Conservation (phyloP, 345 rosid genomes). For the Eucalyptus grandis region DNA sequence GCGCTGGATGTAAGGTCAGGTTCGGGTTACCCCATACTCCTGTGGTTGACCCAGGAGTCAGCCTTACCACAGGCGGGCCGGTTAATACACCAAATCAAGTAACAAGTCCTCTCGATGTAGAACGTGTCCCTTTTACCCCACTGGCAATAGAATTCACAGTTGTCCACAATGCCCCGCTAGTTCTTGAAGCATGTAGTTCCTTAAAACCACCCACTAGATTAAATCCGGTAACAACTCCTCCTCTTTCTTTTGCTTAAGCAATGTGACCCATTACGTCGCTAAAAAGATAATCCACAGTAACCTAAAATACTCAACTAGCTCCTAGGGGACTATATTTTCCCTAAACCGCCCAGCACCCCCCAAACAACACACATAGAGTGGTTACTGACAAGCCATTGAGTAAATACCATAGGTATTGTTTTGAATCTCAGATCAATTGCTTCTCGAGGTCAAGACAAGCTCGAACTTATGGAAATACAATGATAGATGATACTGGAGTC, state of each 20-base stretch:
- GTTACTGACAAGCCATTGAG: not conserved
- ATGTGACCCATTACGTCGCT: not conserved
- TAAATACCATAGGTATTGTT: too few relatives aligned
- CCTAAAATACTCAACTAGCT: not conserved
- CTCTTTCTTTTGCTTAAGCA: not conserved
- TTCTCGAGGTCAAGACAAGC: not conserved
- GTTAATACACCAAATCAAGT: not conserved
- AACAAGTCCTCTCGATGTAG: not conserved
- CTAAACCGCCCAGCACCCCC: not conserved
- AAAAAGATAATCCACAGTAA: not conserved
- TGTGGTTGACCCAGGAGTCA: not conserved
- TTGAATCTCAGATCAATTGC: not conserved
- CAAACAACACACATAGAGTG: not conserved
- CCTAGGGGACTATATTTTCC: not conserved
- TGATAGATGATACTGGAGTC: not conserved
- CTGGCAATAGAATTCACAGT: not conserved
- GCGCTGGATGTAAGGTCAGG: not conserved
- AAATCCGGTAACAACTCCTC: not conserved
- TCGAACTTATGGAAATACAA: not conserved
- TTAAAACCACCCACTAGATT: not conserved
- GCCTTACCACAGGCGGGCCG: not conserved
- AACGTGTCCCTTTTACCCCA: not conserved
- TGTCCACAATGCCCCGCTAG: not conserved
- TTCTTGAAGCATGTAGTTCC: not conserved
- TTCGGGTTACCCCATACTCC: not conserved